Evolutionary conservation across 208 protist species (phyloP), one percentile per base, ranked within the genome.

Genomic region (Trypanosoma conorhini): DNA sequence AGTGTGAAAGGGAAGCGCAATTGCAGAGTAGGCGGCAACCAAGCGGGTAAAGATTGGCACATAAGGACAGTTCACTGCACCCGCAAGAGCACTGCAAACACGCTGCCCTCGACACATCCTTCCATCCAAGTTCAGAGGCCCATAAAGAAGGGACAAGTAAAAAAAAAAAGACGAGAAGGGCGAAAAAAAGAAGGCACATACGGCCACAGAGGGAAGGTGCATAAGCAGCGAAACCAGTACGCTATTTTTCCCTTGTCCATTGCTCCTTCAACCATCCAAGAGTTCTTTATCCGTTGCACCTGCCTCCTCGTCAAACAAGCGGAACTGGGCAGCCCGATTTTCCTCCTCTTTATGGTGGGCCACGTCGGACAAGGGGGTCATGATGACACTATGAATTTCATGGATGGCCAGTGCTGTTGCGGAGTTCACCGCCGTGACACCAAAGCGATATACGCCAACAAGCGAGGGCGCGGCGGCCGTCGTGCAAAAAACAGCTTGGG

Each of bases 341-440:
- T 80, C 74, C 58, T 80, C 74, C 61, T 56, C 56, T 30, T 62
- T 46, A 44, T 84, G 70, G 15, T 33, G 52, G 21, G 63, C 59
- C 8, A 70, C 35, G 31, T 84, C 30, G 19, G 62, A 58, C 9
- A 85, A 56, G 21, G 80, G 80, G 10, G 67, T 77, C 80, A 85
- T 82, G 57, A 85, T 69, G 31, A 85, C 63, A 57, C 76, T 82
- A 51, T 77, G 73, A 30, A 85, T 65, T 35, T 81, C 71, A 67
- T 85, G 80, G 9, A 40, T 57, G 0, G 70, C 72, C 66, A 69
- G 72, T n/a, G 48, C 54, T n/a, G 22, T 31, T 22, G 13, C 66
- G 1, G 62, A 40, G 46, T 80, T 82, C 17, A 56, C 42, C 1
- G 80, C 80, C 8, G 80, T 80, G 31, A 85, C 80, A 24, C 80